Evolutionary conservation across 2,329 filamentous ascomycete genomes (phyloP), one percentile per base, ranked within the genome.

Genomic region (Chaetomium sp.): DNA sequence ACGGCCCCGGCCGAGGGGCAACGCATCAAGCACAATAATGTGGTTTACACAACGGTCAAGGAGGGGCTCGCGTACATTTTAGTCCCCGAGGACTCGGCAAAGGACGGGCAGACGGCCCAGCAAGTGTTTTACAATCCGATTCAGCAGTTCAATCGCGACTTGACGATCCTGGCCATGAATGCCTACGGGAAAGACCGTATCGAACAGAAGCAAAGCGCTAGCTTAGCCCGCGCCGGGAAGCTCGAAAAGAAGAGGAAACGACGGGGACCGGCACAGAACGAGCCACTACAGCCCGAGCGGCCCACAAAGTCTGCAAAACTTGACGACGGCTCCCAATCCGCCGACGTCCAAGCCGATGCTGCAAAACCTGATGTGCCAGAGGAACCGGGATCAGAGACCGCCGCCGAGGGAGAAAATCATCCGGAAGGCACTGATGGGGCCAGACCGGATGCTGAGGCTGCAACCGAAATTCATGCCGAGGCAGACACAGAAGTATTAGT

Each of bases 91-190:
- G 74, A 70, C 64, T 69, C 72, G 55, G 69, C 69, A 6, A 71
- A 76, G 55, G 80, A 82, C 65, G 75, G 79, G 57, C 80, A 85
- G 51, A 78, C 83, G 63, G 77, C 84, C 41, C 81, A 85, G 63
- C 87, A 92, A 65, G 95, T 99, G 54, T 99, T 99, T 68, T 99
- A 99, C 79, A 99, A 99, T 65, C 92, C 94, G 0, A 96, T 99
- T 53, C 94, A 99, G 69, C 94, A 99, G 69, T 99, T 97, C 78
- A 99, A 99, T 72, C 87, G 95, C 47, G 94, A 99, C 69, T 73
- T 99, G 62, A 96, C 90, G 58, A 89, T 96, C 33, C 79, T 99
- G 11, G 90, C 90, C 0, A 96, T 99, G 70, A 89, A 89, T 67
- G 88, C 88, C 0, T 96, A 92, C 69, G 89, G 89, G 1, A 85